Evolutionary conservation across 176 grass and related monocot genomes (phyloP), one percentile per base, ranked within the genome.

Genomic region (Carex cristatella): DNA sequence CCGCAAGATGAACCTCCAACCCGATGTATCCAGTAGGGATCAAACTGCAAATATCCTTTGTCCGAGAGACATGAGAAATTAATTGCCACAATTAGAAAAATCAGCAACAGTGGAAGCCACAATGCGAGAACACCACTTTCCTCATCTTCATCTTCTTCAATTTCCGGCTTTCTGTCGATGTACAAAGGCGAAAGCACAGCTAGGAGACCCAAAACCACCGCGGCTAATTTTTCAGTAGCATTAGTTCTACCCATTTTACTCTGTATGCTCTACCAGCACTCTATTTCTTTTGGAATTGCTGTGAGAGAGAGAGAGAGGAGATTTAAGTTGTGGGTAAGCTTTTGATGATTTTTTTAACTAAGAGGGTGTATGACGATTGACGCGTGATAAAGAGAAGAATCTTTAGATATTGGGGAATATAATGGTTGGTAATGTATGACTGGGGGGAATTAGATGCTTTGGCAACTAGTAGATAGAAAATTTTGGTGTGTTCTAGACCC

Each of bases 21-120:
- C 70, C 93, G 87, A 79, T 99, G 96, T 32, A 99, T 99, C 96
- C 93, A 99, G 87, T 95, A 95, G 13, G 96, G 93, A 87, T 99
- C 96, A 79, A 99, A 99, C 83, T 91, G 87, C 16, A 89, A 72
- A n/a, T 87, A 84, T 51, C 91, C 90, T 30, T 85, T 83, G 69
- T 98, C 91, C 66, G 92, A n/a, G 90, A 90, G 88, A 82, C 96
- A 95, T 61, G 90, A 89, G 55, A 89, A 84, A 89, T 91, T 99
- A 90, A 99, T 99, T 71, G 83, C 91, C 59, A 94, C 23, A 59
- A 92, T 90, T 23, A 95, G 85, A 65, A 86, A 7, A 30, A 92
- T 61, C 71, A 99, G 90, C 70, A 95, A 32, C 61, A 91, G 79
- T 60, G 90, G 96, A 70, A 99, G 93, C 93, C 76, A 88, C 83